Percentiles rank a stretch among this genome's conserved stretches.
phyloP scores from a whole-genome alignment of 306 rosid genomes.

The Fragaria ananassa region DNA sequence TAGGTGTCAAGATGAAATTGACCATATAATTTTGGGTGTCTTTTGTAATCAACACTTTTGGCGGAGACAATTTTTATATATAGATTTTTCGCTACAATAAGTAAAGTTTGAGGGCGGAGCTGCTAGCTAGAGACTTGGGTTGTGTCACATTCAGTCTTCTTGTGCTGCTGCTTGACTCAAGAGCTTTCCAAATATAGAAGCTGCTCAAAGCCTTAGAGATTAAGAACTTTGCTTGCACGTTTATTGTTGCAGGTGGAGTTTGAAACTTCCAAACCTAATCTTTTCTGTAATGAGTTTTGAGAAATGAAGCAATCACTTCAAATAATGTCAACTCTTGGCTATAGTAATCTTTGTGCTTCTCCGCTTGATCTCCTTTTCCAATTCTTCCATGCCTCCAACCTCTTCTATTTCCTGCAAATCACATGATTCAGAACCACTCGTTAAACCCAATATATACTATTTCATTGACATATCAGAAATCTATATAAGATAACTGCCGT shows the following conservation, averaged over 20 bases:
- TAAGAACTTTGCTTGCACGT: slow-evolving; percentile 10
- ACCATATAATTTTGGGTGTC: no score
- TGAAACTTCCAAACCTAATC: background rate
- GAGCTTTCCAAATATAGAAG: background rate
- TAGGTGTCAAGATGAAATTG: no score
- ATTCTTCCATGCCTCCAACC: slow-evolving; percentile 63
- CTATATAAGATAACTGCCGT: background rate
- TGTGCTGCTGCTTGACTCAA: background rate
- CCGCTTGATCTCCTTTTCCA: slow-evolving; percentile 57
- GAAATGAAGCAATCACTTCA: background rate
- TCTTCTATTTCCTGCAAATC: slow-evolving; percentile 69
- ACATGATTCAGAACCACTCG: background rate
- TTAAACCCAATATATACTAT: background rate
- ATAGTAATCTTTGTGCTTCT: slow-evolving; percentile 20
- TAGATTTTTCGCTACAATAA: background rate
- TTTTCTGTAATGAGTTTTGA: background rate
- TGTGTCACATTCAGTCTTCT: background rate
- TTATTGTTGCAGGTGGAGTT: background rate
- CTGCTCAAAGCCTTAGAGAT: background rate
- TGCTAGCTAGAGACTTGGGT: background rate
- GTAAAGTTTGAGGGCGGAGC: background rate
- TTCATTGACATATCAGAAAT: background rate
- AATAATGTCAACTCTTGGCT: slow-evolving; percentile 9
- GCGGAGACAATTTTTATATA: background rate
- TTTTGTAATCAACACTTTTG: background rate